Evolutionary conservation across 306 rosid genomes (phyloP).

Genomic region (Alnus rubra): DNA sequence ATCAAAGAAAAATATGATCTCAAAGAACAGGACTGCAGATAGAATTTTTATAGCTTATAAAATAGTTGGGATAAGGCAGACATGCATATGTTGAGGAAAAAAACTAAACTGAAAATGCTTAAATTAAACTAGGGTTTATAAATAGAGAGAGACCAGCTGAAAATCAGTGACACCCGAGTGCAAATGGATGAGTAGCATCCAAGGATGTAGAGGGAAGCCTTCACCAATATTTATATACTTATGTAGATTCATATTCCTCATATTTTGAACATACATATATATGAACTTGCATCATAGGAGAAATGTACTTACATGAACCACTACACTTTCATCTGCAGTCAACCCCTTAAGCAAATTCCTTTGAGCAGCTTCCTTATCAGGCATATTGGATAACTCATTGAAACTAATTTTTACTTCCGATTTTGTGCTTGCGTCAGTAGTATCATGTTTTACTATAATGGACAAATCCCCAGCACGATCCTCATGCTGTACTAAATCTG

Average conservation of each 20-base stretch:
- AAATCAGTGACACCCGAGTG: background rate
- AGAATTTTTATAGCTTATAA: background rate
- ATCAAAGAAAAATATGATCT: background rate
- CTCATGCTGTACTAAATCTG: slow-evolving; percentile 43
- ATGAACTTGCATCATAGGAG: slow-evolving; percentile 4
- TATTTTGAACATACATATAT: background rate
- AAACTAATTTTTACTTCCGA: slow-evolving; percentile 23
- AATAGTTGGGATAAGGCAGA: background rate
- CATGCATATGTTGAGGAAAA: background rate
- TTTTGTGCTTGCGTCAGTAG: slow-evolving; percentile 38
- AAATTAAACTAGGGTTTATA: background rate
- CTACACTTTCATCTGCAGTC: slow-evolving; percentile 89
- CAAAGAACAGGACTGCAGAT: background rate
- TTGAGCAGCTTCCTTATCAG: slow-evolving; percentile 46
- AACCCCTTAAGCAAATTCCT: slow-evolving; percentile 79
- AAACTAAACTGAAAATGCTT: background rate
- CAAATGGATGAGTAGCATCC: background rate
- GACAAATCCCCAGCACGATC: slow-evolving; percentile 70
- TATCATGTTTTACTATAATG: slow-evolving; percentile 47
- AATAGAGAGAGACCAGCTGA: background rate
- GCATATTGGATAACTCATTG: slow-evolving; percentile 24
- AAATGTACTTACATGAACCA: slow-evolving; percentile 67
- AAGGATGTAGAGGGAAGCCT: background rate
- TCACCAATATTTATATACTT: background rate
- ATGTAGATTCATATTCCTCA: background rate